Percentiles rank a stretch among this genome's conserved stretches.
These are phyloP conservation scores for Amylostereum areolatum DNA, from an alignment of 1,284 basidiomycete genomes.

Conservation along the genomic window DNA sequence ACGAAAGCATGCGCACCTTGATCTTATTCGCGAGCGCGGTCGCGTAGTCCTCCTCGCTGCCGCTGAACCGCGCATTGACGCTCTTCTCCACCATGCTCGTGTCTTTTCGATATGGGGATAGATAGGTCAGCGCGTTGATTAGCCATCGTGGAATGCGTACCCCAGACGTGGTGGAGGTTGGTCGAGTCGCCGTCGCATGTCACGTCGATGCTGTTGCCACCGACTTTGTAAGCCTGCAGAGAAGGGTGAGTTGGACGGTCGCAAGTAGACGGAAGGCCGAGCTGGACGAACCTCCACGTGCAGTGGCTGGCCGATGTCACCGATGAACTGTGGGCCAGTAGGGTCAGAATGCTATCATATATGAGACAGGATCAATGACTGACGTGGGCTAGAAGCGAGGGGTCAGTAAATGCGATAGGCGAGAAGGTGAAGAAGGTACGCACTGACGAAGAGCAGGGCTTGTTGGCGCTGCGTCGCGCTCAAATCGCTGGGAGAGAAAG, in stretches of 20 bases:
- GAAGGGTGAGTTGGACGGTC: no score
- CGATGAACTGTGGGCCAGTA: conserved; percentile 33
- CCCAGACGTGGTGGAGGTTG: conserved; percentile 40
- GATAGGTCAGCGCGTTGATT: neutral
- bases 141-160: conserved; percentile 5
- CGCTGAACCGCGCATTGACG: conserved; percentile 32
- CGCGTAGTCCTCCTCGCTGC: conserved; percentile 36
- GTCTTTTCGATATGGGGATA: conserved; percentile 31
- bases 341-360: neutral
- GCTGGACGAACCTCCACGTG: conserved; percentile 23
- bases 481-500: conserved; percentile 16
- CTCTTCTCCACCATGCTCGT: conserved; percentile 41
- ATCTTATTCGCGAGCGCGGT: conserved; percentile 35
- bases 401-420: neutral
- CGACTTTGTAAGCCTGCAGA: conserved; percentile 17
- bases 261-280: no score
- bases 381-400: conserved; percentile 29
- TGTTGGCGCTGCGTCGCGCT: conserved; percentile 37
- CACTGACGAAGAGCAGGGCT: conserved; percentile 42
- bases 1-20: conserved; percentile 23
- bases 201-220: conserved; percentile 22
- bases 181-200: conserved; percentile 25
- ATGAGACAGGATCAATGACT: conserved; percentile 5
- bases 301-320: conserved; percentile 46
- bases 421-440: conserved; percentile 3